Conservation (phyloP, 148 eudicot species). For the Rhododendron griersonianum region DNA sequence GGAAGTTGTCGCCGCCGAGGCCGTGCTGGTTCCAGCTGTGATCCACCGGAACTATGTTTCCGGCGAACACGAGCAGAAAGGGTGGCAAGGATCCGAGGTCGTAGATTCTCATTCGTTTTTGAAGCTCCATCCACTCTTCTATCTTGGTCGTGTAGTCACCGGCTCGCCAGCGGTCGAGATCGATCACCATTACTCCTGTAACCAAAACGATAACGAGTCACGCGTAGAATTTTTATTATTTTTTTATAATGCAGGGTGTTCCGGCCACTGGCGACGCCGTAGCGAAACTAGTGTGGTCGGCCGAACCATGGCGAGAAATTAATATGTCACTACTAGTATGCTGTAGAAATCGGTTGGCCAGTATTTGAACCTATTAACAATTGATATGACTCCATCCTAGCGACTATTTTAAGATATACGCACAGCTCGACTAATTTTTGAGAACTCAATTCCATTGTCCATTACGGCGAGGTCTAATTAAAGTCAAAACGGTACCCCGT, state of each 20-base stretch:
- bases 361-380: no score
- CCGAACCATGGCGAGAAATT: no score
- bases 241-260: no score
- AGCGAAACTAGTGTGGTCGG: no score
- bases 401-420: no score
- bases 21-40: slow-evolving; percentile 43
- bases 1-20: slow-evolving; percentile 48
- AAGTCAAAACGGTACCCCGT: no score
- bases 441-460: no score
- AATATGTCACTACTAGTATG: no score
- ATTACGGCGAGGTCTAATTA: no score
- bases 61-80: slow-evolving; percentile 48
- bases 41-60: slow-evolving; percentile 29
- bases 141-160: slow-evolving; percentile 25
- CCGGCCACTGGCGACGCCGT: no score
- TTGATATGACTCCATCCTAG: no score
- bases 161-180: slow-evolving; percentile 23
- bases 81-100: slow-evolving; percentile 50
- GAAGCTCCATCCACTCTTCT: slow-evolving; percentile 39
- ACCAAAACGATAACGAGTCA: not conserved
- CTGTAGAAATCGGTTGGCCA: no score
- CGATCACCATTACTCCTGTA: slow-evolving; percentile 41
- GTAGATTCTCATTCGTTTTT: slow-evolving; percentile 48
- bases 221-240: not conserved
- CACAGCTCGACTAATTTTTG: fast-evolving